Evolutionary conservation across 495 filamentous ascomycete genomes (phyloP), one percentile per base, ranked within the genome.

Genomic region (Daldinia decipiens): DNA sequence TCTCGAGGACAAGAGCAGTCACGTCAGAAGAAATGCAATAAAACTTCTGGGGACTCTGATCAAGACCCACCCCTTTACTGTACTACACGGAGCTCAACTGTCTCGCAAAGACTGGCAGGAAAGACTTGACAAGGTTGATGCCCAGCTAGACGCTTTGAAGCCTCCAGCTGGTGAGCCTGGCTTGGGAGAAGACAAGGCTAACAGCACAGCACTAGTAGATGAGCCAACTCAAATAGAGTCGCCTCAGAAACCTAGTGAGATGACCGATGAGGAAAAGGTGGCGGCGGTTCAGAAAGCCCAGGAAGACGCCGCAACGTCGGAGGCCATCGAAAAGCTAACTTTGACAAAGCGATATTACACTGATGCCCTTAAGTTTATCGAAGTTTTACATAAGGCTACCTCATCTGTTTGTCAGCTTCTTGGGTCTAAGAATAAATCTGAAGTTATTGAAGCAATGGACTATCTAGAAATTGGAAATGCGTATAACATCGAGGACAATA

Each of bases 371-470:
- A 90, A 91, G 50, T 99, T 99, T 78, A 97, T 98, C 71, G 91
- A 97, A 65, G 91, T 95, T n/a, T 82, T 99, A 17, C 93, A 97
- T 73, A 85, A 88, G 12, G 92, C 92, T 34, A 94, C 93, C 0
- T 82, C 80, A 2, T 85, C 89, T 12, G 88, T 98, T 17, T 92
- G 90, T 66, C 95, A 97, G 79, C 86, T 99, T 5, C 85, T 99
- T 9, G 90, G 91, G 5, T 95, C 94, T 13, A 93, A 91, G 75
- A 99, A 98, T 82, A 98, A 98, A 83, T 96, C 91, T 67, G 95
- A 99, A 78, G 92, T 97, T 26, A 97, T 98, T 62, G 96, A 98
- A 75, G 96, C 95, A 3, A 99, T 99, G 93, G 95, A 99, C 74
- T 98, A 95, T 79, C 97, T 98, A 73, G 93, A 94, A 63, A 88